Percentiles rank a stretch among this genome's conserved stretches.
Conservation (phyloP, 768 basidiomycete genomes). For the Phaeolepiota aurea region DNA sequence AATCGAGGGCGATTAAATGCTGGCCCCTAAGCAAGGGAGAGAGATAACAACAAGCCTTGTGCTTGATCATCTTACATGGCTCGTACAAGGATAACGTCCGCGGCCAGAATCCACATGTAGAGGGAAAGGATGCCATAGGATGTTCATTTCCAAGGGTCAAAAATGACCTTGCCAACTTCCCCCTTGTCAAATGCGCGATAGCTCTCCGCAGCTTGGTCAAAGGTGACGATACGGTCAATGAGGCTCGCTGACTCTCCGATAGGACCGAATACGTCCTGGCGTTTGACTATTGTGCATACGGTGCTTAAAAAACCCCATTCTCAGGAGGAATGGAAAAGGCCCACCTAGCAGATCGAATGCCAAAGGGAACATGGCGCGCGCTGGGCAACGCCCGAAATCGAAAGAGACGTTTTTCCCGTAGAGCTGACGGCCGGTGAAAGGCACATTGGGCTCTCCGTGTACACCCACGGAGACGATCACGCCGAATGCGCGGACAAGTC, state of each 20-base stretch:
- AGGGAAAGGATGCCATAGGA: too few species aligned
- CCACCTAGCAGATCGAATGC: slow-evolving; percentile 58
- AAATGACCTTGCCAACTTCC: slow-evolving; percentile 66
- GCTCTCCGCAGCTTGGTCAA: slow-evolving; percentile 45
- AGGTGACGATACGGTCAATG: slow-evolving; percentile 58
- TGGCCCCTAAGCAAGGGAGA: not conserved
- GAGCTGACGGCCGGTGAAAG: slow-evolving; percentile 46
- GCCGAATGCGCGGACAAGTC: slow-evolving; percentile 70
- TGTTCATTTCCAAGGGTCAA: slow-evolving; percentile 58
- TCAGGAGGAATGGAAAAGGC: too few species aligned
- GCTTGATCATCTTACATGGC: not conserved
- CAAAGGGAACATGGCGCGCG: slow-evolving; percentile 66
- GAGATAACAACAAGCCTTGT: not conserved
- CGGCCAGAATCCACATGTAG: too few species aligned
- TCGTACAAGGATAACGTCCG: not conserved
- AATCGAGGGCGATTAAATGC: too few species aligned
- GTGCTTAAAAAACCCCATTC: too few species aligned
- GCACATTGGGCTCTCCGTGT: slow-evolving; percentile 45
- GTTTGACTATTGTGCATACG: slow-evolving; percentile 49
- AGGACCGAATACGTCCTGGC: slow-evolving; percentile 70
- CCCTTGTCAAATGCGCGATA: slow-evolving; percentile 69
- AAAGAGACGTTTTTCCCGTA: slow-evolving; percentile 77
- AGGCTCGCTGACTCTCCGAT: slow-evolving; percentile 54
- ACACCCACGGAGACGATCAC: slow-evolving; percentile 71
- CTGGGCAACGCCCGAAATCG: slow-evolving; percentile 78